These are phyloP conservation scores for Pleurotus djamor DNA, from an alignment of 768 basidiomycete species.

Conservation along the genomic window DNA sequence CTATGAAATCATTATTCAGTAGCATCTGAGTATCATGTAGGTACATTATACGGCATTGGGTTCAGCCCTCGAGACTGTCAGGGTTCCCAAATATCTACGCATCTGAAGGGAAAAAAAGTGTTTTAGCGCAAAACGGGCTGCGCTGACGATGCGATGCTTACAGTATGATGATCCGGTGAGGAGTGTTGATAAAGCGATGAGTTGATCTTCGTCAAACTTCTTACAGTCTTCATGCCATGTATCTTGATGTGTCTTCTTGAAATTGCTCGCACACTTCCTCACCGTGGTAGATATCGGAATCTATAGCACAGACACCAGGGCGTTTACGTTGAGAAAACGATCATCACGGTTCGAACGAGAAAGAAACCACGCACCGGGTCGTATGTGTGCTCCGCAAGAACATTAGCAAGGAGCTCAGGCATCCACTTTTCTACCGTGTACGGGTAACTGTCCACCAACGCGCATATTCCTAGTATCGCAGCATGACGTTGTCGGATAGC, in stretches of 20 bases:
- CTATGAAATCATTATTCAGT: background rate
- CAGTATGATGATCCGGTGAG: conserved; percentile 86
- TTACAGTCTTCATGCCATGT: conserved; percentile 90
- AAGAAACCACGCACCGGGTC: conserved; percentile 59
- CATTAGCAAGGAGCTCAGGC: conserved; percentile 77
- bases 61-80: background rate
- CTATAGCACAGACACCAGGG: conserved; percentile 26
- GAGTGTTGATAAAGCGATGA: conserved; percentile 78
- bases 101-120: too few species aligned
- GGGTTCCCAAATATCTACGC: conserved; percentile 6
- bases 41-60: background rate
- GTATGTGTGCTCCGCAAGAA: conserved; percentile 80
- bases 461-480: conserved; percentile 91
- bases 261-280: conserved; percentile 74
- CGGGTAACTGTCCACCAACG: conserved; percentile 91
- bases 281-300: conserved; percentile 86
- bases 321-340: conserved; percentile 10
- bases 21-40: too few species aligned
- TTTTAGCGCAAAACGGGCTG: background rate
- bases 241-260: conserved; percentile 83
- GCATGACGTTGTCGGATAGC: conserved; percentile 82
- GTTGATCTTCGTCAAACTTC: conserved; percentile 83
- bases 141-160: conserved; percentile 26
- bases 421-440: conserved; percentile 96
- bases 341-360: background rate